A percentile compares a stretch with the other conserved stretches of the same genome.
Conservation (phyloP, 345 rosid genomes). For the Kandelia obovata region DNA sequence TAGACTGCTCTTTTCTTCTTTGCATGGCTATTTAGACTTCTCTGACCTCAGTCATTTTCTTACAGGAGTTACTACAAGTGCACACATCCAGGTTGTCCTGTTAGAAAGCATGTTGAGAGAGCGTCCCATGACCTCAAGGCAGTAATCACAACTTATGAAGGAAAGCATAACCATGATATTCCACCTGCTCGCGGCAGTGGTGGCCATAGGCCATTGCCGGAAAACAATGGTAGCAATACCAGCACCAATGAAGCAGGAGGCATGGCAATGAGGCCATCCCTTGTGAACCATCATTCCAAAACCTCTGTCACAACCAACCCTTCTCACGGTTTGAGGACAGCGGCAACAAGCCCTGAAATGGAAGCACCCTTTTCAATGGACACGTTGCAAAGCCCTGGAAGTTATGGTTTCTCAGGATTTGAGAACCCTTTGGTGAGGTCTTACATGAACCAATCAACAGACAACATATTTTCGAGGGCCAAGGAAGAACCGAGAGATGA, state of each 20-base stretch:
- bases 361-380: slow-evolving; percentile 45
- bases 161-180: slow-evolving; percentile 87
- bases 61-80: slow-evolving; percentile 92
- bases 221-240: slow-evolving; percentile 12
- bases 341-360: slow-evolving; percentile 23
- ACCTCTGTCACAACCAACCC: slow-evolving; percentile 26
- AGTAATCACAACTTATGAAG: slow-evolving; percentile 93
- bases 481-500: slow-evolving; percentile 77
- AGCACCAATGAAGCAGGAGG: slow-evolving; percentile 22
- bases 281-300: slow-evolving; percentile 18
- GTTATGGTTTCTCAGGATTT: slow-evolving; percentile 38
- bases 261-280: slow-evolving; percentile 33
- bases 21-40: background rate
- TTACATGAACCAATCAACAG: slow-evolving; percentile 40
- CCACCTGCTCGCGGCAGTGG: slow-evolving; percentile 77
- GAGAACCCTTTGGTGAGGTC: slow-evolving; percentile 42
- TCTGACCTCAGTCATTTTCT: background rate
- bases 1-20: too few species aligned
- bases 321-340: slow-evolving; percentile 16
- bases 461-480: slow-evolving; percentile 41
- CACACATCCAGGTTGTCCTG: slow-evolving; percentile 71
- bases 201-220: slow-evolving; percentile 36
- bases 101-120: slow-evolving; percentile 89
- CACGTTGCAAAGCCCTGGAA: slow-evolving; percentile 39
- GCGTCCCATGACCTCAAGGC: slow-evolving; percentile 73